Conservation (phyloP, 2,329 filamentous ascomycete genomes). For the Aspergillus ochraceoroseus region DNA sequence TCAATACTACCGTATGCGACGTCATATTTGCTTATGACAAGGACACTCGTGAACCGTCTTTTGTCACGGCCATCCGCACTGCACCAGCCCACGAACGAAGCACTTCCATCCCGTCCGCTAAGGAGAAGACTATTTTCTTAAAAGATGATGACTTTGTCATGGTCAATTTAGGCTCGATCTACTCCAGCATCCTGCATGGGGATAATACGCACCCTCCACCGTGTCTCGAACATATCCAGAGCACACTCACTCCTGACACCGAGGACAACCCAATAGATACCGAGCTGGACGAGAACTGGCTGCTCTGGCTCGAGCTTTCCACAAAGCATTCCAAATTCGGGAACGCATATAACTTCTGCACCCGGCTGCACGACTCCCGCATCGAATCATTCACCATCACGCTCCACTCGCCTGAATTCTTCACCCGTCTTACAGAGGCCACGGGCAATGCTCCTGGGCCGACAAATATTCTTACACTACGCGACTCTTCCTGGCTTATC, state of each 20-base stretch:
- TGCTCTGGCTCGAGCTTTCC: conserved; percentile 41
- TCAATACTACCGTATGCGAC: conserved; percentile 25
- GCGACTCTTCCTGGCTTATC: conserved; percentile 42
- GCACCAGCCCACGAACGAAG: not conserved
- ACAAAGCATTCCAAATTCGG: conserved; percentile 37
- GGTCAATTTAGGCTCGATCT: conserved; percentile 40
- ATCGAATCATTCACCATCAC: conserved; percentile 45
- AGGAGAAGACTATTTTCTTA: conserved; percentile 22
- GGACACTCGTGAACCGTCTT: conserved; percentile 1
- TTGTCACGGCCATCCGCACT: conserved; percentile 4
- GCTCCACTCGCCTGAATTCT: conserved; percentile 30
- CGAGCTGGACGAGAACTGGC: conserved; percentile 40
- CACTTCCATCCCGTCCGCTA: not conserved
- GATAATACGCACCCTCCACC: conserved; percentile 29
- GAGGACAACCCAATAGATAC: conserved; percentile 13
- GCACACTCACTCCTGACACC: not conserved
- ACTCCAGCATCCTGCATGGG: conserved; percentile 34
- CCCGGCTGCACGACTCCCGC: conserved; percentile 33
- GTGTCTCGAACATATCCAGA: conserved; percentile 23
- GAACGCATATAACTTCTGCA: conserved; percentile 42
- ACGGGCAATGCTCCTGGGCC: conserved; percentile 34
- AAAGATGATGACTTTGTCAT: conserved; percentile 37
- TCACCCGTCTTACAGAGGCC: conserved; percentile 24
- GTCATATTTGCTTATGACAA: conserved; percentile 20
- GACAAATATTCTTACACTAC: conserved; percentile 36